Evolutionary conservation across 2,329 filamentous ascomycete genomes (phyloP).

Genomic region (Chaetomiaceae sp.): DNA sequence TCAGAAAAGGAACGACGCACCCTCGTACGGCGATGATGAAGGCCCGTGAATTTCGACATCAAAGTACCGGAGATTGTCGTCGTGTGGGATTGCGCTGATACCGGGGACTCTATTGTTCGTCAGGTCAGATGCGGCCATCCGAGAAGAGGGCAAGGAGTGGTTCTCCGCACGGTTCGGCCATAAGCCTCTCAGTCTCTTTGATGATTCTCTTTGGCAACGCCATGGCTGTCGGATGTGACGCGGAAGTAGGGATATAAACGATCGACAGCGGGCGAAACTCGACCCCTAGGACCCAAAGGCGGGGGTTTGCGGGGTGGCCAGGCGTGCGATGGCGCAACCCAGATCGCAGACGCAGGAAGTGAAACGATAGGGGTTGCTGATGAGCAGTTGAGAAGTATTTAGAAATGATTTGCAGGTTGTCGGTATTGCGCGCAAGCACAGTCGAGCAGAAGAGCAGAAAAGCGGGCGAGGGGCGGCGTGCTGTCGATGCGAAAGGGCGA

Average conservation of each 20-base stretch:
- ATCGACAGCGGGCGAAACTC: neutral
- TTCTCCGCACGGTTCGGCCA: constrained; percentile 80
- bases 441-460: too few species aligned
- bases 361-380: too few species aligned
- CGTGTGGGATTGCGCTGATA: constrained; percentile 91
- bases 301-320: neutral
- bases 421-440: neutral
- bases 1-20: constrained; percentile 42
- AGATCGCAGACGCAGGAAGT: neutral
- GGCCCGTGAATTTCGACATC: constrained; percentile 96
- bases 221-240: constrained; percentile 39
- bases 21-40: constrained; percentile 89
- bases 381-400: too few species aligned
- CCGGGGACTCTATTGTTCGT: constrained; percentile 69
- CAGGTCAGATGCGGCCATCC: constrained; percentile 1
- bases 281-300: neutral
- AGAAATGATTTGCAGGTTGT: neutral
- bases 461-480: too few species aligned
- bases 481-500: neutral
- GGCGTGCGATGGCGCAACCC: neutral
- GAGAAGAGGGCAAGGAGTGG: neutral
- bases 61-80: constrained; percentile 97
- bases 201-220: constrained; percentile 93
- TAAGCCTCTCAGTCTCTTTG: constrained; percentile 96
- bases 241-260: too few species aligned